Conservation (phyloP, 805 yeast species). For the Cyberlindnera bimundalis region DNA sequence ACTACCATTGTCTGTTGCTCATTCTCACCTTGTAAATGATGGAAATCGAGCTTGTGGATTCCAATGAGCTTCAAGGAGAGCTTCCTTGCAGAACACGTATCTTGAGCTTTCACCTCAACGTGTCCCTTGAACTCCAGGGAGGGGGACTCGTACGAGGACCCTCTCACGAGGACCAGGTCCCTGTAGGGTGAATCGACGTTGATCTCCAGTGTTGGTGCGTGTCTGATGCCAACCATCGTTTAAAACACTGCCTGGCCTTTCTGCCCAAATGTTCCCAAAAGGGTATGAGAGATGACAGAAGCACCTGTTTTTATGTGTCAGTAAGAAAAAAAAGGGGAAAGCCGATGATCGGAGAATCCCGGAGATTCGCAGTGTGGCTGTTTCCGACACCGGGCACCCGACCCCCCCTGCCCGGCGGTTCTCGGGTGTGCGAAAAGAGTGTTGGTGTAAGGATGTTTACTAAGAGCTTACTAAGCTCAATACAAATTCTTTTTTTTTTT, state of each 20-base stretch:
- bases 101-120: constrained; percentile 66
- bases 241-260: neutral
- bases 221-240: constrained; percentile 9
- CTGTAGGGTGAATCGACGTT: constrained; percentile 32
- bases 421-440: no score
- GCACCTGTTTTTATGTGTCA: constrained; percentile 1
- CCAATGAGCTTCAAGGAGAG: constrained; percentile 61
- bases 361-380: no score
- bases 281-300: neutral
- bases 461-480: no score
- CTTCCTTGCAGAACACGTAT: constrained; percentile 57
- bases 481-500: no score
- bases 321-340: neutral
- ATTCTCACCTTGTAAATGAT: constrained; percentile 34
- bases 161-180: constrained; percentile 72
- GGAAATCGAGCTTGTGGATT: constrained; percentile 56
- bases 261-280: no score
- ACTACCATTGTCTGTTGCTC: constrained; percentile 32
- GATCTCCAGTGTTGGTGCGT: constrained; percentile 6
- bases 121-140: constrained; percentile 69
- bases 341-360: neutral
- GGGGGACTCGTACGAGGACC: constrained; percentile 69
- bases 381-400: no score
- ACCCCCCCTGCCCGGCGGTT: no score
- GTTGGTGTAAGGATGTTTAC: neutral